Conservation (phyloP, 2,329 filamentous ascomycete species). For the Aspergillus costaricaensis region DNA sequence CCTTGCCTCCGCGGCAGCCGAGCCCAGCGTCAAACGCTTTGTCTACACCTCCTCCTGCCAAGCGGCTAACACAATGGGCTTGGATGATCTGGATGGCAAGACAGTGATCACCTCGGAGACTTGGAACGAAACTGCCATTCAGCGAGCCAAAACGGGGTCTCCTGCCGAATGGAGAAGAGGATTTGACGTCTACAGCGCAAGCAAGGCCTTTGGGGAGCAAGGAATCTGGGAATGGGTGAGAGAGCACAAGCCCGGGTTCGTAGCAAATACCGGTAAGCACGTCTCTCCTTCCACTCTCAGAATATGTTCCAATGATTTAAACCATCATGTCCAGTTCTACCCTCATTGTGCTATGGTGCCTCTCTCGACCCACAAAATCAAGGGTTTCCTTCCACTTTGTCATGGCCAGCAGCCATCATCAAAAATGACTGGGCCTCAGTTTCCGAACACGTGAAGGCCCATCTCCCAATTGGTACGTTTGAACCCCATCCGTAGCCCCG, state of each 20-base stretch:
- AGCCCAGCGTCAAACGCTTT: background rate
- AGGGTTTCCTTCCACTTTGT: background rate
- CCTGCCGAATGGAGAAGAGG: background rate
- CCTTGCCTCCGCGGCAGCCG: background rate
- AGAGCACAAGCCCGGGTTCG: background rate
- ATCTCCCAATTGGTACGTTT: background rate
- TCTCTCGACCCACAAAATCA: background rate
- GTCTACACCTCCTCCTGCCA: background rate
- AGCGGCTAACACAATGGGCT: background rate
- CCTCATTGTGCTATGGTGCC: background rate
- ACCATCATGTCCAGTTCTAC: background rate
- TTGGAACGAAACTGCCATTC: background rate
- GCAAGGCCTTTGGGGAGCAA: background rate
- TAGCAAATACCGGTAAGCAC: background rate
- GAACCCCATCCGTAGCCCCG: background rate
- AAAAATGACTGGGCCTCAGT: background rate
- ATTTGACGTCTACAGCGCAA: background rate
- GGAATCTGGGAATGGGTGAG: background rate
- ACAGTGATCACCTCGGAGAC: background rate
- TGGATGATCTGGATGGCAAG: background rate
- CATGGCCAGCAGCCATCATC: background rate
- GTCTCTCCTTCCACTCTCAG: background rate
- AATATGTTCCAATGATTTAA: too few species aligned
- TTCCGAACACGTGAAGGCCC: background rate
- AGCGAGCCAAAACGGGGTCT: background rate